A percentile compares a stretch with the other conserved stretches of the same genome.
phyloP scores from a whole-genome alignment of 257 asterid genomes.

The Phtheirospermum japonicum region DNA sequence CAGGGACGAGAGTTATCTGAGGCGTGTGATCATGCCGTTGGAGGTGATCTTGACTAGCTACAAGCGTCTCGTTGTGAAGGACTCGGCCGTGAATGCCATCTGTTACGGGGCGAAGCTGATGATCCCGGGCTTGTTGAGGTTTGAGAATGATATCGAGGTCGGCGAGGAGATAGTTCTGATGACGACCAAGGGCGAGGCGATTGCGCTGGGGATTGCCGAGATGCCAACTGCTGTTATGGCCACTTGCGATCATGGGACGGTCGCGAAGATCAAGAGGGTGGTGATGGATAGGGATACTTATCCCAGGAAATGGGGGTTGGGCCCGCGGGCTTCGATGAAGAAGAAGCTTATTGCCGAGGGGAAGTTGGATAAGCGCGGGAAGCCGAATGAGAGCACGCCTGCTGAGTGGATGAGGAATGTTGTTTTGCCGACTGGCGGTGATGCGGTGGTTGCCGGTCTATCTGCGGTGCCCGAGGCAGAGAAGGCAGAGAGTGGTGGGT shows the following conservation, averaged over 20 bases:
- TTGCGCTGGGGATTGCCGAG: conserved; percentile 81
- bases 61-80: conserved; percentile 83
- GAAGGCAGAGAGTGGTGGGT: conserved; percentile 3
- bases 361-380: conserved; percentile 80
- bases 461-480: conserved; percentile 45
- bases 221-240: conserved; percentile 91
- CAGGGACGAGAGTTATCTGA: conserved; percentile 73
- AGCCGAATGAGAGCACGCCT: conserved; percentile 59
- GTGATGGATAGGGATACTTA: conserved; percentile 93
- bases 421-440: conserved; percentile 66
- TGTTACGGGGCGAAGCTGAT: conserved; percentile 85
- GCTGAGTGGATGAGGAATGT: conserved; percentile 76
- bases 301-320: conserved; percentile 94
- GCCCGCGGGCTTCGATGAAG: conserved; percentile 84
- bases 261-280: conserved; percentile 86
- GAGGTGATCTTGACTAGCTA: conserved; percentile 76
- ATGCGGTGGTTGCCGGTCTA: conserved; percentile 55
- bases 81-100: conserved; percentile 78
- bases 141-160: conserved; percentile 74
- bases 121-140: conserved; percentile 85
- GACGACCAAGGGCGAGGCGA: conserved; percentile 89
- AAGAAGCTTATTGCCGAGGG: conserved; percentile 77
- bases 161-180: conserved; percentile 82
- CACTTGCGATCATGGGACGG: conserved; percentile 85
- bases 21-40: conserved; percentile 84